Percentiles rank a stretch among this genome's conserved stretches.
These are phyloP conservation scores for Clarireedia monteithiana DNA, from an alignment of 2,329 filamentous ascomycete species.

Conservation along the genomic window DNA sequence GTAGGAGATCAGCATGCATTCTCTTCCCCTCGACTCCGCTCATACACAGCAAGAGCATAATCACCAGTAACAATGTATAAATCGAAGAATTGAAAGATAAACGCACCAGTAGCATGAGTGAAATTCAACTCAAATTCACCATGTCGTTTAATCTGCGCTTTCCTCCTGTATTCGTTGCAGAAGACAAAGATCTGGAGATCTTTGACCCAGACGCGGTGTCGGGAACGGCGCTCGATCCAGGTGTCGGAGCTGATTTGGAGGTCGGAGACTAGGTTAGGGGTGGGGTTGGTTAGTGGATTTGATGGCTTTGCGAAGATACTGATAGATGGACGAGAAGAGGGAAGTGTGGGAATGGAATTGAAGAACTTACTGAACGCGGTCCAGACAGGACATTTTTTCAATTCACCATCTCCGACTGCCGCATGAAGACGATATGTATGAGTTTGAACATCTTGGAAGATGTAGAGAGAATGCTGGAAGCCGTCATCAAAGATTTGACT, in stretches of 20 bases:
- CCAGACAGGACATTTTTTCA: constrained; percentile 52
- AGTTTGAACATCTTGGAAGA: constrained; percentile 44
- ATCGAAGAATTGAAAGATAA: background rate
- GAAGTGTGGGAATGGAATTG: background rate
- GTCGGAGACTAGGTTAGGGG: constrained; percentile 39
- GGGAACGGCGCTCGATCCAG: constrained; percentile 44
- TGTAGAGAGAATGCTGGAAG: constrained; percentile 44
- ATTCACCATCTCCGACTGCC: constrained; percentile 45
- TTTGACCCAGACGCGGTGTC: constrained; percentile 41
- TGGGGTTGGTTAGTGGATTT: background rate
- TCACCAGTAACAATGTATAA: background rate
- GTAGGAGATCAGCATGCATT: background rate
- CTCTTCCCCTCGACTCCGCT: background rate
- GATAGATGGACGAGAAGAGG: background rate
- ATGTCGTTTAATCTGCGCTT: constrained; percentile 40
- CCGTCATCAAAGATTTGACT: constrained; percentile 51
- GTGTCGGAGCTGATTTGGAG: constrained; percentile 37
- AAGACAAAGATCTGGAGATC: constrained; percentile 53
- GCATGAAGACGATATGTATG: constrained; percentile 47
- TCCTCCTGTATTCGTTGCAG: constrained; percentile 45
- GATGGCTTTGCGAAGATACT: background rate
- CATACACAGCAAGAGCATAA: background rate
- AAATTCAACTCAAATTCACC: constrained; percentile 29
- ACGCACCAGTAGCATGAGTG: constrained; percentile 21
- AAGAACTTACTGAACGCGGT: constrained; percentile 49